Evolutionary conservation across 2,329 filamentous ascomycete genomes (phyloP).

Genomic region (Gnomoniopsis smithogilvyi): DNA sequence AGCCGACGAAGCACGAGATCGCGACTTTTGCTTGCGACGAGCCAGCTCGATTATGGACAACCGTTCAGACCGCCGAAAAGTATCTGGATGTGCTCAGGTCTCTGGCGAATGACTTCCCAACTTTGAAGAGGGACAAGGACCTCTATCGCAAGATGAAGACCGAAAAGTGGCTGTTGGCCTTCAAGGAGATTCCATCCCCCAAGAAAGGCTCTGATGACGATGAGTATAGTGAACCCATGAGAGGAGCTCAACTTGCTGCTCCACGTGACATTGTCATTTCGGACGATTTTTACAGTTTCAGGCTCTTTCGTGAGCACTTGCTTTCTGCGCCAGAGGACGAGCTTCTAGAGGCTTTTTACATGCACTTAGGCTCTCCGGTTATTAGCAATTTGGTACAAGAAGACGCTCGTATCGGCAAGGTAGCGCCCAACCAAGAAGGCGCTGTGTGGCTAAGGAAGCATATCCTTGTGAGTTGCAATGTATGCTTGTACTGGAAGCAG

Average conservation of each 20-base stretch:
- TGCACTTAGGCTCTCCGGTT: constrained; percentile 71
- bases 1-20: constrained; percentile 84
- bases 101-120: constrained; percentile 68
- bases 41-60: constrained; percentile 75
- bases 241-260: constrained; percentile 73
- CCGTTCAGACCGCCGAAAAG: constrained; percentile 77
- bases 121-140: constrained; percentile 73
- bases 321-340: constrained; percentile 91
- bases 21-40: constrained; percentile 80
- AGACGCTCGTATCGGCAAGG: constrained; percentile 67
- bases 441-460: constrained; percentile 71
- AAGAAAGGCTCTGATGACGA: constrained; percentile 51
- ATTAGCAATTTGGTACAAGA: constrained; percentile 78
- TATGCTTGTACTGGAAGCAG: not conserved
- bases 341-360: constrained; percentile 77
- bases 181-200: constrained; percentile 62
- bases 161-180: constrained; percentile 78
- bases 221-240: constrained; percentile 64
- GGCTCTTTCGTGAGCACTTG: constrained; percentile 80
- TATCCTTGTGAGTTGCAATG: constrained; percentile 51
- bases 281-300: constrained; percentile 87
- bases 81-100: constrained; percentile 81
- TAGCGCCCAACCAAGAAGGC: constrained; percentile 63
- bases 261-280: constrained; percentile 73
- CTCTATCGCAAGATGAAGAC: constrained; percentile 73